Evolutionary conservation across 2,329 filamentous ascomycete genomes (phyloP).

Genomic region (Colletotrichum incanum): DNA sequence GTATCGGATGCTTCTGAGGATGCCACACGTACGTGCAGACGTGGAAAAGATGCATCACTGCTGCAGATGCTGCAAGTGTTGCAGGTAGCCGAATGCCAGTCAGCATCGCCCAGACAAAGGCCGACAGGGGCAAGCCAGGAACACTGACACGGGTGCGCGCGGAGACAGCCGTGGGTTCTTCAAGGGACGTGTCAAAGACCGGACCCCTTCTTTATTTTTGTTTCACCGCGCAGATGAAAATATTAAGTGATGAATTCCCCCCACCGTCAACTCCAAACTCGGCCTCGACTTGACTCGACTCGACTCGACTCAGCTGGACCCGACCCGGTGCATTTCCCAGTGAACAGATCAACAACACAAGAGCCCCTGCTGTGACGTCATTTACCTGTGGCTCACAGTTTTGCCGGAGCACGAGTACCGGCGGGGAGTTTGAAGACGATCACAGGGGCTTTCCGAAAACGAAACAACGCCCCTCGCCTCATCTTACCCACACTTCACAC

Average conservation of each 20-base stretch:
- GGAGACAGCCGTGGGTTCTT: conserved; percentile 2
- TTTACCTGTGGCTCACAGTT: not conserved
- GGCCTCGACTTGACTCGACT: not conserved
- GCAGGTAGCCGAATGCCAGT: conserved; percentile 21
- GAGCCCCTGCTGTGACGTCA: conserved; percentile 10
- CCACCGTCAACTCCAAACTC: no score
- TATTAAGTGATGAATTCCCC: not conserved
- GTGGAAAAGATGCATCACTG: not conserved
- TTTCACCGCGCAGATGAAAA: not conserved
- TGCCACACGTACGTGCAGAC: not conserved
- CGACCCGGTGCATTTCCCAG: not conserved
- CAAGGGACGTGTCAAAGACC: not conserved
- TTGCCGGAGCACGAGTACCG: not conserved
- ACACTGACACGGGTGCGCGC: conserved; percentile 10
- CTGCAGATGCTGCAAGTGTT: conserved; percentile 18
- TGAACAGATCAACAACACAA: not conserved
- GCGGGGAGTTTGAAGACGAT: conserved; percentile 7
- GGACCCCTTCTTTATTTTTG: not conserved
- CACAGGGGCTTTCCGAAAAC: conserved; percentile 27
- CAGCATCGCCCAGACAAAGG: no score
- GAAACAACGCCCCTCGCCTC: not conserved
- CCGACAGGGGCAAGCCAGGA: conserved; percentile 7
- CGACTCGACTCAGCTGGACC: not conserved
- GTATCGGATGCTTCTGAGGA: conserved; percentile 18
- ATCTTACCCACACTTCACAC: not conserved